phyloP scores from a whole-genome alignment of 345 rosid genomes.

The Chamaenerion angustifolium region DNA sequence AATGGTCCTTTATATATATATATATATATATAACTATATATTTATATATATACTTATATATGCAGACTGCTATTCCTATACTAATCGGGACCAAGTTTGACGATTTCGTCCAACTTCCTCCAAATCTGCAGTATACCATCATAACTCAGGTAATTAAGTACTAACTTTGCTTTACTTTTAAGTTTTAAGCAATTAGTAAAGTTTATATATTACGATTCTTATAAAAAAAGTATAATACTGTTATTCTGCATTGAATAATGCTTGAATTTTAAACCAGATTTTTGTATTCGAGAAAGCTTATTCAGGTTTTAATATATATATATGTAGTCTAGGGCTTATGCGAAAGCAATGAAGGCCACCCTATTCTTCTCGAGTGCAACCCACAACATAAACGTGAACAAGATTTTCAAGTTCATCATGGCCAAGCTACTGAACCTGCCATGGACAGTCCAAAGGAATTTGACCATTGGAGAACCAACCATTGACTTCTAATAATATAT shows the following conservation, averaged over 20 bases:
- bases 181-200: background rate
- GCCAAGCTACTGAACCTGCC: constrained; percentile 88
- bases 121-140: constrained; percentile 81
- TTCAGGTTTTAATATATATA: no score
- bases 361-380: constrained; percentile 93
- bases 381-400: constrained; percentile 92
- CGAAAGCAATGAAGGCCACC: constrained; percentile 85
- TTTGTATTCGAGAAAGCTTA: no score
- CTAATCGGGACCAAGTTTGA: constrained; percentile 92
- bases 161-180: no score
- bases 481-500: constrained; percentile 71
- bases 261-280: no score
- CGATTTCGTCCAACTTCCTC: constrained; percentile 76
- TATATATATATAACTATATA: no score
- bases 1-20: no score
- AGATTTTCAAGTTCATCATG: constrained; percentile 86
- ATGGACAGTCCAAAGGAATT: constrained; percentile 69
- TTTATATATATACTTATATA: background rate
- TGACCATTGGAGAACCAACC: constrained; percentile 86
- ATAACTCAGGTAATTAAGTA: constrained; percentile 64
- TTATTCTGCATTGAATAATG: no score
- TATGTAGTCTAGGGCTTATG: constrained; percentile 80
- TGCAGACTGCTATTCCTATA: constrained; percentile 84
- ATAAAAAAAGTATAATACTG: no score
- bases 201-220: background rate